Percentiles rank a stretch among this genome's conserved stretches.
Conservation (phyloP, 2,329 filamentous ascomycete genomes). For the Neofusicoccum kwambonambiense region DNA sequence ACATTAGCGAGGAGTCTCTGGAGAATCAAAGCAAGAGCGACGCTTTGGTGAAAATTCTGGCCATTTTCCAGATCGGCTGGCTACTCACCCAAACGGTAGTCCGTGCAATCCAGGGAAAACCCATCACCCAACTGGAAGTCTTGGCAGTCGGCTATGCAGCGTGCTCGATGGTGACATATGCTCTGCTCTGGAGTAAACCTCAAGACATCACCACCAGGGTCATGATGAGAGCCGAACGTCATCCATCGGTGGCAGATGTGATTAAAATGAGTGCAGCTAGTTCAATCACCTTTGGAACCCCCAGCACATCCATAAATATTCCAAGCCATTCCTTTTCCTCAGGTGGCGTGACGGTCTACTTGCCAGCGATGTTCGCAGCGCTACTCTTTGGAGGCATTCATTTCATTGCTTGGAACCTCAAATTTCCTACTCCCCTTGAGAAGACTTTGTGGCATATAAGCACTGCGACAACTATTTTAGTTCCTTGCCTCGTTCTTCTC, state of each 20-base stretch:
- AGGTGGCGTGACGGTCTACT: neutral
- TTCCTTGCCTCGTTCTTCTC: no score
- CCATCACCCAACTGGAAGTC: neutral
- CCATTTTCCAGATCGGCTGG: neutral
- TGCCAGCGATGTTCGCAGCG: no score
- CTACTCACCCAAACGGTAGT: neutral
- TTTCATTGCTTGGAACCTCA: neutral
- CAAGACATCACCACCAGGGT: neutral
- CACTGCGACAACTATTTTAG: neutral
- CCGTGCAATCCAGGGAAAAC: neutral
- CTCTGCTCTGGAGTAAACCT: neutral
- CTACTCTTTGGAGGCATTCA: neutral
- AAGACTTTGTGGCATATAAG: neutral
- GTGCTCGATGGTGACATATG: neutral
- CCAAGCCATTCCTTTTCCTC: no score
- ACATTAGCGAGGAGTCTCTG: neutral
- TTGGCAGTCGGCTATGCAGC: neutral
- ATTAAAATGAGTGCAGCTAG: neutral
- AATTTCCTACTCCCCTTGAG: neutral
- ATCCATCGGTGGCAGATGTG: no score
- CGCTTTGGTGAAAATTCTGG: neutral
- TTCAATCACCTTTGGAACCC: no score
- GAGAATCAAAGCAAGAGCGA: neutral
- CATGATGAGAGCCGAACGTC: no score
- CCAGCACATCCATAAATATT: no score